Conservation (phyloP, 1,284 basidiomycete species). For the Kwoniella shivajii region DNA sequence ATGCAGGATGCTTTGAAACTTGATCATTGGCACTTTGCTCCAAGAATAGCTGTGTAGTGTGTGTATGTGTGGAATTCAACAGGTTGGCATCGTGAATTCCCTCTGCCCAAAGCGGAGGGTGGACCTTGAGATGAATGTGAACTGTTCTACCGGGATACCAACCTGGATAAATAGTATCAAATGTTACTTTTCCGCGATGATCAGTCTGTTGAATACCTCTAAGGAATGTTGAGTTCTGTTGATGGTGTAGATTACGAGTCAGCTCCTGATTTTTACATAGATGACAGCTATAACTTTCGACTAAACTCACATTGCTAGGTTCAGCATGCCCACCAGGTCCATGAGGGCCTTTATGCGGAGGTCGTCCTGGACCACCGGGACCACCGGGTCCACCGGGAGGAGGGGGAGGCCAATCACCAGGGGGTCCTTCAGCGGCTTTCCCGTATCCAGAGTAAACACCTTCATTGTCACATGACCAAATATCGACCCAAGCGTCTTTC, state of each 20-base stretch:
- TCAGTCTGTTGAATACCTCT: conserved; percentile 29
- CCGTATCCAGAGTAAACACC: conserved; percentile 26
- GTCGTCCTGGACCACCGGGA: conserved; percentile 10
- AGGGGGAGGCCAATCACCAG: conserved; percentile 3
- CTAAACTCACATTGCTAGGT: conserved; percentile 10
- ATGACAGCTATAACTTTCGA: not conserved
- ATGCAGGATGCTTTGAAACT: conserved; percentile 14
- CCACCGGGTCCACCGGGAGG: conserved; percentile 11
- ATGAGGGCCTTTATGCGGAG: conserved; percentile 10
- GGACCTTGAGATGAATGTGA: conserved; percentile 32
- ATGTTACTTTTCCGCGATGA: conserved; percentile 18
- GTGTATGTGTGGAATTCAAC: conserved; percentile 22
- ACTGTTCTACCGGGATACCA: conserved; percentile 31
- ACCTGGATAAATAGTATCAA: conserved; percentile 29
- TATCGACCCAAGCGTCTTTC: conserved; percentile 24
- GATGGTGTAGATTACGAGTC: not conserved
- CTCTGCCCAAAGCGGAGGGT: conserved; percentile 16
- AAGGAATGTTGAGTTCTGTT: conserved; percentile 32
- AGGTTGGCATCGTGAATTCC: not conserved
- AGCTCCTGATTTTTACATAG: not conserved
- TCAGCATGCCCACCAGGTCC: conserved; percentile 14
- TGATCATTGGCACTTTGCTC: conserved; percentile 45
- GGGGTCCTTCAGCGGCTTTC: conserved; percentile 13
- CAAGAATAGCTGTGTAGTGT: conserved; percentile 33
- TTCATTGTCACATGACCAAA: conserved; percentile 23